These are phyloP conservation scores for Ogataea methanolica DNA, from an alignment of 805 yeast genomes.

Conservation along the genomic window DNA sequence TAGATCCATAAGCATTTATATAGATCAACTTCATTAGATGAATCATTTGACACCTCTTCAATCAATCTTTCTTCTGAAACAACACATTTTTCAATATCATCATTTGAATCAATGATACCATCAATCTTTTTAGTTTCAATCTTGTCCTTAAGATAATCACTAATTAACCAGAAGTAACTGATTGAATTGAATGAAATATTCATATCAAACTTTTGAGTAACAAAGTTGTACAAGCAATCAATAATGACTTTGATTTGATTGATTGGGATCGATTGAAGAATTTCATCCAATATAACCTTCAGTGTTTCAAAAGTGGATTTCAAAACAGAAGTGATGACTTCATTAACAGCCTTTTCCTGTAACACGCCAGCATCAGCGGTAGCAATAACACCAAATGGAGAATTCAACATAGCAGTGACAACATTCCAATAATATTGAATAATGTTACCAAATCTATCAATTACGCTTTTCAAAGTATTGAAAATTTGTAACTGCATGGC, in stretches of 20 bases:
- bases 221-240: slow-evolving; percentile 68
- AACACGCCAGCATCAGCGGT: slow-evolving; percentile 17
- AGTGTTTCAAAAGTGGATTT: slow-evolving; percentile 76
- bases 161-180: slow-evolving; percentile 87
- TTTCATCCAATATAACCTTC: slow-evolving; percentile 82
- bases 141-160: slow-evolving; percentile 60
- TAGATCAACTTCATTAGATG: slow-evolving; percentile 11
- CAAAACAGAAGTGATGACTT: slow-evolving; percentile 47
- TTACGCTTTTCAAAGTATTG: slow-evolving; percentile 61
- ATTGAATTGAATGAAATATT: slow-evolving; percentile 89
- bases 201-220: slow-evolving; percentile 65
- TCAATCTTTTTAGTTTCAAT: slow-evolving; percentile 11
- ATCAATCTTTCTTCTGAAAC: slow-evolving; percentile 7
- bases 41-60: slow-evolving; percentile 7
- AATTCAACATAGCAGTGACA: slow-evolving; percentile 57
- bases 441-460: slow-evolving; percentile 70
- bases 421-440: slow-evolving; percentile 62
- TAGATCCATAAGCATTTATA: slow-evolving; percentile 56
- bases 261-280: slow-evolving; percentile 66
- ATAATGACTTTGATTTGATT: slow-evolving; percentile 60
- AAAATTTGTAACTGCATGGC: slow-evolving; percentile 62
- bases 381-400: slow-evolving; percentile 48
- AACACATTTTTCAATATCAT: slow-evolving; percentile 15
- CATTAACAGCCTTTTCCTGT: slow-evolving; percentile 34
- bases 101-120: slow-evolving; percentile 15